Evolutionary conservation across 2,329 filamentous ascomycete genomes (phyloP), one percentile per base, ranked within the genome.

Genomic region (Fusarium globosum): DNA sequence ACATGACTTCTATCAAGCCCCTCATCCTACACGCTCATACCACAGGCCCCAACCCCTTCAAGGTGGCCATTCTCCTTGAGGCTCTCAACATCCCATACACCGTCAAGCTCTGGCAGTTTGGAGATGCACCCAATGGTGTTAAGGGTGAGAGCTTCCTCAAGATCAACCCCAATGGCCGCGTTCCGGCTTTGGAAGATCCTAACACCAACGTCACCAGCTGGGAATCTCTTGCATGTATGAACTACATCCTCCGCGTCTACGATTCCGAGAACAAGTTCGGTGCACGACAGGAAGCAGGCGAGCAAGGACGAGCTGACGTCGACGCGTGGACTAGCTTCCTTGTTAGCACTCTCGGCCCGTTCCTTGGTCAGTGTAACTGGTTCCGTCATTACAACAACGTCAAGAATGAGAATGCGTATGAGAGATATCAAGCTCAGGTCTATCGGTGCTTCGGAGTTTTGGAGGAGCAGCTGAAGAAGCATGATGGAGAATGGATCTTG

Each of bases 161-260:
- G 26, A 53, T 81, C 61, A 81, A 81, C 49, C 78, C 80, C 6
- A 82, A 82, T 42, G 80, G 80, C 14, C 79, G 80, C 3, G 60
- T 80, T 4, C 80, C 80, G 0, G 74, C 78, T 2, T 72, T 81
- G 21, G 58, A 75, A 21, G 81, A 82, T 33, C 81, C 80, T 5
- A 82, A 81, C 68, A 79, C 74, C 1, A 74, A 68, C 16, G 52
- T 82, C 13, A 79, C 78, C 2, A 72, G 82, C 7, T 83, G 66
- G 63, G 74, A 76, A 41, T 72, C 65, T 10, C 43, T 73, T 10
- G 69, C 74, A 10, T 76, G 76, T 11, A 48, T 78, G n/a, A 65
- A 76, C 38, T 78, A 78, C 39, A 57, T 77, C 4, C 48, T 74
- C 0, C 62, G 72, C 4, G 56, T 61, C 13, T 78, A 78, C 21